phyloP scores from a whole-genome alignment of 2,329 filamentous ascomycete genomes.

The Ambrosiella beaveri region DNA sequence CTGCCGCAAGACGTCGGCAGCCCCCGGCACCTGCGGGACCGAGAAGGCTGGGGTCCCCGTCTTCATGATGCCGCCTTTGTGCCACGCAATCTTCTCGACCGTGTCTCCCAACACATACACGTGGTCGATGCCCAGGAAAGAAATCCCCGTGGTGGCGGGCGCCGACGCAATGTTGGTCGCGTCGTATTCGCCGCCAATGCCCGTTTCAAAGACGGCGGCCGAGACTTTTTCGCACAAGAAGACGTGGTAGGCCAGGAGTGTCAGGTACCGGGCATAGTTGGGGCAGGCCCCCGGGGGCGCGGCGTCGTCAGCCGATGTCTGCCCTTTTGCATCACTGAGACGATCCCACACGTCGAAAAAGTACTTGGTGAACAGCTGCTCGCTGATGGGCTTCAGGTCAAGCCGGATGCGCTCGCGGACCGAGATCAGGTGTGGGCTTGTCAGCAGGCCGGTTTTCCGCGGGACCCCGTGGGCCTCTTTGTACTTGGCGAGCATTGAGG shows the following conservation, averaged over 20 bases:
- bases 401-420: constrained; percentile 52
- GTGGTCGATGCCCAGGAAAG: constrained; percentile 53
- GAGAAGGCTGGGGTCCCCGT: constrained; percentile 39
- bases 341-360: constrained; percentile 53
- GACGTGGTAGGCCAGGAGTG: constrained; percentile 48
- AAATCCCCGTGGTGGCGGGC: constrained; percentile 43
- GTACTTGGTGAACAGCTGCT: constrained; percentile 42
- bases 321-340: constrained; percentile 22
- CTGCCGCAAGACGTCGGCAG: constrained; percentile 27
- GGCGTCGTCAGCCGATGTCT: constrained; percentile 19
- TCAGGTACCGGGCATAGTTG: constrained; percentile 44
- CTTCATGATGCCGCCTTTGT: constrained; percentile 59
- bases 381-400: constrained; percentile 38
- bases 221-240: constrained; percentile 48
- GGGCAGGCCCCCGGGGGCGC: constrained; percentile 23
- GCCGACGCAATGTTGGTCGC: constrained; percentile 47
- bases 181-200: constrained; percentile 51
- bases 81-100: constrained; percentile 52
- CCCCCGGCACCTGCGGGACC: constrained; percentile 31
- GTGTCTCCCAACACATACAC: constrained; percentile 44
- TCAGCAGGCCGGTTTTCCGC: constrained; percentile 44
- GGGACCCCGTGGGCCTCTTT: constrained; percentile 21
- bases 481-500: constrained; percentile 42
- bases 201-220: constrained; percentile 47
- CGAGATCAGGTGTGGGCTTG: constrained; percentile 49